Evolutionary conservation across 164 flowering plant genomes (phyloP), one percentile per base, ranked within the genome.

Genomic region (Vitis cinerea): DNA sequence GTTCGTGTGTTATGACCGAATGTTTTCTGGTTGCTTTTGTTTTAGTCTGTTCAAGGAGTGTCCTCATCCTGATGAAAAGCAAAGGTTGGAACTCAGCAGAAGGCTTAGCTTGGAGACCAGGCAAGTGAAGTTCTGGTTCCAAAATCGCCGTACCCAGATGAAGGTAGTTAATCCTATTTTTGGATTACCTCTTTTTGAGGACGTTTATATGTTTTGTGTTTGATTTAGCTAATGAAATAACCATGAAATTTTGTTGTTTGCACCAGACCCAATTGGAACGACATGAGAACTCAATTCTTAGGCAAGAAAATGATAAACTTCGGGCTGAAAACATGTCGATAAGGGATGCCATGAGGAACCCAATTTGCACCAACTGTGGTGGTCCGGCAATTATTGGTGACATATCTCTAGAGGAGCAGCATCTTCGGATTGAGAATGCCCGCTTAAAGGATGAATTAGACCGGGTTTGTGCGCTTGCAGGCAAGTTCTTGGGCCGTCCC

Each of bases 41-140:
- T 63, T 58, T 52, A 95, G 99, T 50, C 75, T 92, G 14, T 95
- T 95, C 82, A 92, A 92, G 77, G 99, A 92, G 80, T 91, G 94
- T 70, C 99, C 99, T 55, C 99, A 95, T 77, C 99, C 99, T 29
- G 99, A 95, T 77, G 99, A 95, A 84, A 95, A 95, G 63, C 98
- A 93, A 86, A 86, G 98, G 74, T 23, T 86, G 78, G 97, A 93
- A 72, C 89, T 93, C 6, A 91, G 98, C 80, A 87, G 53, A 70
- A 79, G 94, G 79, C 90, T 95, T 53, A 77, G 79, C 74, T 81
- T 95, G 79, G 99, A 92, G 66, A 87, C 89, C 29, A 83, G 93
- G 66, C 99, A 95, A 72, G 98, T 95, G 66, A 95, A 95, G 85
- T 95, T 95, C 78, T 95, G 99, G 99, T 95, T 95, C 64, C 99